These are phyloP conservation scores for Periglandula ipomoeae DNA, from an alignment of 2,329 filamentous ascomycete species.

Conservation along the genomic window DNA sequence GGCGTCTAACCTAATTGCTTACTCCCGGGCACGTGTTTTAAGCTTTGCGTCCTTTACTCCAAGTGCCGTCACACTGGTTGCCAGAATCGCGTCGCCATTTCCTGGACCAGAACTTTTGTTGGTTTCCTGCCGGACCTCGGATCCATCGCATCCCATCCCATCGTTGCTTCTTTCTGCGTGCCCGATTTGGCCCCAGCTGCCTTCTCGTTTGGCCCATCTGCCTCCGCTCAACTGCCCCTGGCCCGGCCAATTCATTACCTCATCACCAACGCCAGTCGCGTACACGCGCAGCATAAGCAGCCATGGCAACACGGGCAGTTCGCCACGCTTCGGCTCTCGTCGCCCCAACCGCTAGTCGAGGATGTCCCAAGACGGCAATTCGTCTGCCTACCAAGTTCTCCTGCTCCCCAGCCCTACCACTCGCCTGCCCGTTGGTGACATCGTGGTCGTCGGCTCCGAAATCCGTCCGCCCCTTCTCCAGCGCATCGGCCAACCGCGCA, in stretches of 20 bases:
- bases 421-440: constrained; percentile 17
- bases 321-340: constrained; percentile 4
- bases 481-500: constrained; percentile 12
- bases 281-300: background rate
- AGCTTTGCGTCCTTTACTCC: too few relatives aligned
- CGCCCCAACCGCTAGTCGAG: background rate
- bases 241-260: too few relatives aligned
- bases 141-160: too few relatives aligned
- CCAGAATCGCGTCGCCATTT: too few relatives aligned
- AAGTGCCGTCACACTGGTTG: too few relatives aligned
- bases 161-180: too few relatives aligned
- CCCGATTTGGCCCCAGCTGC: too few relatives aligned
- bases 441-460: constrained; percentile 15
- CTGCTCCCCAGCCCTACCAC: background rate
- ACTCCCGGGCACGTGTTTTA: background rate
- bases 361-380: background rate
- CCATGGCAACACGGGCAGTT: constrained; percentile 6
- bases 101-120: too few relatives aligned
- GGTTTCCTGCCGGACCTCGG: too few relatives aligned
- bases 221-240: too few relatives aligned
- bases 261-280: background rate
- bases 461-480: constrained; percentile 14
- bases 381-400: constrained; percentile 1
- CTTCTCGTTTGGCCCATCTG: background rate
- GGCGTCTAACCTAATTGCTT: background rate